Evolutionary conservation across 371 early-diverging fungal genomes (phyloP), one percentile per base, ranked within the genome.

Genomic region (Dinochytrium kinnereticum): DNA sequence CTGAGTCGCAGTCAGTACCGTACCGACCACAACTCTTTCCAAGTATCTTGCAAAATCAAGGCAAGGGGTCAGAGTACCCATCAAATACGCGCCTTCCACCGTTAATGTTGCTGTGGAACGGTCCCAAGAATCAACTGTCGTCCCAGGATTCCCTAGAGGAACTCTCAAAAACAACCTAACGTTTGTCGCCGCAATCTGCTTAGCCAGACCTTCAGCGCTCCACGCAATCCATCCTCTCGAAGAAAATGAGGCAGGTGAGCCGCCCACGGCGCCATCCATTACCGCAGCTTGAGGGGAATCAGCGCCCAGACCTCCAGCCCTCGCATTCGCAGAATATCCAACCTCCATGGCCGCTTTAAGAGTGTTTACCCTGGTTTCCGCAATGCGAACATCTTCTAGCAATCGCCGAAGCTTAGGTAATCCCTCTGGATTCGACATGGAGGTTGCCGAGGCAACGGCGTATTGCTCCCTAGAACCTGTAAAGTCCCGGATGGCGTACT

Each of bases 341-440:
- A 34, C 24, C 61, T 61, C 36, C 31, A 66, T 66, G 26, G 66
- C 66, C 2, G 39, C 44, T 37, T 38, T 37, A 10, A 66, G 19
- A 26, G 38, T 15, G 5, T 66, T 38, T 39, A 66, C 66, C 38
- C 66, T 5, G 2, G 38, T 38, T 28, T 66, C 44, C 15, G 66
- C 66, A 33, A 66, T 38, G 3, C 66, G 66, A 24, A 66, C 66
- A 28, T 66, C 66, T 44, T 66, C 66, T 2, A 66, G 44, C 15
- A 66, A 28, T 17, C 61, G 30, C 24, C 61, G 30, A 3, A 61
- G 61, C 37, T 37, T 31, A 7, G 61, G 26, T 10, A 61, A 24
- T 3, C 7, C 36, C 7, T 37, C 61, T 17, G 31, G 34, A 7
- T 17, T 61, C 13, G 28, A 33, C 36, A 19, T 37, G 2, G 61